These are phyloP conservation scores for Polymyxa betae DNA, from an alignment of 208 protist species.

Conservation along the genomic window DNA sequence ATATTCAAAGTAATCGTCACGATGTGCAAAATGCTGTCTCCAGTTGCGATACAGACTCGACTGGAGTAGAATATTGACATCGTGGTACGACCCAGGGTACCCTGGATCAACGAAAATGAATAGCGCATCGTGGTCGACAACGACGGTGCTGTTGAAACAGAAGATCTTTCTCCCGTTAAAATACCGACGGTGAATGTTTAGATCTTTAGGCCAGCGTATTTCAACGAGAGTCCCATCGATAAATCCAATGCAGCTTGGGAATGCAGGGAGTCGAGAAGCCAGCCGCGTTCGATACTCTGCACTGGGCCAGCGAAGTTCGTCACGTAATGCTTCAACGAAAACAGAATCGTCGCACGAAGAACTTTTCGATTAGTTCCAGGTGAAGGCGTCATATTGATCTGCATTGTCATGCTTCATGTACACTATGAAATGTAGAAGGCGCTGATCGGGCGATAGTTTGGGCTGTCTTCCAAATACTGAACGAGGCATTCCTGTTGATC, in stretches of 20 bases:
- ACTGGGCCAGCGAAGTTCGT: not conserved
- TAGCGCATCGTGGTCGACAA: not conserved
- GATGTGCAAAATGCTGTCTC: not conserved
- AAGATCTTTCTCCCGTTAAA: not conserved
- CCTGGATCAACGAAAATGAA: not conserved
- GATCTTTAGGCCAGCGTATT: not conserved
- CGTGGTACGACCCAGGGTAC: not conserved
- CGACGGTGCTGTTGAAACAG: not conserved
- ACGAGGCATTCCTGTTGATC: too few relatives aligned
- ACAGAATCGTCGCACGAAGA: not conserved
- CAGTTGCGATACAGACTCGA: not conserved
- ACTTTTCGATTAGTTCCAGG: not conserved
- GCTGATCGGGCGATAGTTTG: not conserved
- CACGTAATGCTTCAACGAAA: not conserved
- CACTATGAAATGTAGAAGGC: not conserved
- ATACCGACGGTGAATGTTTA: not conserved
- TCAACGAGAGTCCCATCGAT: not conserved
- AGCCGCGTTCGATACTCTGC: not conserved
- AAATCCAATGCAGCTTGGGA: not conserved
- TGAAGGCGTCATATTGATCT: not conserved
- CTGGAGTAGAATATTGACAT: not conserved
- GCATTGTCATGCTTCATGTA: not conserved
- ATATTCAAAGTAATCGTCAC: too few relatives aligned
- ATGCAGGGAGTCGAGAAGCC: not conserved
- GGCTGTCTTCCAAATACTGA: too few relatives aligned